Evolutionary conservation across 768 basidiomycete genomes (phyloP).

Genomic region (Rhodotorula babjevae): DNA sequence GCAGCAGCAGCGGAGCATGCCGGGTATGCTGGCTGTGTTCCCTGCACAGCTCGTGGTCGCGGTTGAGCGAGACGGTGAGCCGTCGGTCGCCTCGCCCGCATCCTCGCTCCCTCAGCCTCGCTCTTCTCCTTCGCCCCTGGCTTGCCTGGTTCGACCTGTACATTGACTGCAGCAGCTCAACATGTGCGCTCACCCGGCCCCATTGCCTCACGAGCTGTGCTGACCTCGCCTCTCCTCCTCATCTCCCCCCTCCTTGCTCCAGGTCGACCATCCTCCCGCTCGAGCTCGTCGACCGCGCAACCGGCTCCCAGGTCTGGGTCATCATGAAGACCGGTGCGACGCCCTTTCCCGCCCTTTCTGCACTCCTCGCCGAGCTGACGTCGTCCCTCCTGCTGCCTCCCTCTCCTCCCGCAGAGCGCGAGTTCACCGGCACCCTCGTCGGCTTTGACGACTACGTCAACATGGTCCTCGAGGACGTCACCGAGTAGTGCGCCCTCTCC

Average conservation of each 20-base stretch:
- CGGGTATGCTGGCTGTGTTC: too few species aligned
- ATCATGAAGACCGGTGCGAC: conserved; percentile 73
- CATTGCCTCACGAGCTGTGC: background rate
- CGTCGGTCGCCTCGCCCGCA: too few species aligned
- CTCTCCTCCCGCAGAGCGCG: conserved; percentile 59
- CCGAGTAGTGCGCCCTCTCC: conserved; percentile 68
- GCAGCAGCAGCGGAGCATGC: conserved; percentile 14
- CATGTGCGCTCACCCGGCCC: too few species aligned
- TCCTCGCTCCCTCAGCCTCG: too few species aligned
- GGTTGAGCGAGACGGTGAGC: too few species aligned
- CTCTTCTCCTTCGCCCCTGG: too few species aligned
- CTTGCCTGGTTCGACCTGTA: too few species aligned
- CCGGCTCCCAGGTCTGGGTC: conserved; percentile 95
- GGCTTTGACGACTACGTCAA: conserved; percentile 98
- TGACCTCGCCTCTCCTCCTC: background rate
- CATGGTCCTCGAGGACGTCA: conserved; percentile 94
- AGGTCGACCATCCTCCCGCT: conserved; percentile 37
- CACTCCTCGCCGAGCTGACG: background rate
- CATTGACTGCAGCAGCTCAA: too few species aligned
- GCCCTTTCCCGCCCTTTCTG: background rate
- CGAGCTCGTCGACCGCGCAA: conserved; percentile 94
- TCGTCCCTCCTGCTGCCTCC: background rate
- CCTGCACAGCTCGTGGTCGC: too few species aligned
- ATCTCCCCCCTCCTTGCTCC: conserved; percentile 1
- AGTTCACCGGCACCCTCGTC: conserved; percentile 88